These are phyloP conservation scores for Meyerozyma smithsonii DNA, from an alignment of 1,139 yeast species.

Conservation along the genomic window DNA sequence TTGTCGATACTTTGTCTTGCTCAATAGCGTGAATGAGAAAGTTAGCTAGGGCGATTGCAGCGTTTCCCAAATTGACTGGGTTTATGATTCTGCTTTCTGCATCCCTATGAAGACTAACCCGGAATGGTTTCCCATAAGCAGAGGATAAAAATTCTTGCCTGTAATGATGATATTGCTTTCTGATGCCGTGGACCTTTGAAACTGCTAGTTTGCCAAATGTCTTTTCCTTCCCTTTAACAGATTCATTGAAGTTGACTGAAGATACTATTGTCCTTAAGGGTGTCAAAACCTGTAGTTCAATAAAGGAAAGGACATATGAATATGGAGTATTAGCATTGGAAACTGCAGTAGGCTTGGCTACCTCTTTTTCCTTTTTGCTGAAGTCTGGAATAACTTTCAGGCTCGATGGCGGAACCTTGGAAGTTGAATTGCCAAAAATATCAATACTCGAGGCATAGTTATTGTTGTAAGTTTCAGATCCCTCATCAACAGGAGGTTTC, in stretches of 20 bases:
- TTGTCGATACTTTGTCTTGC: constrained; percentile 52
- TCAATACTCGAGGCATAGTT: constrained; percentile 8
- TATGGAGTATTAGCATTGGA: constrained; percentile 5
- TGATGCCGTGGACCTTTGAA: constrained; percentile 3
- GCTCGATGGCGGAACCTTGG: not conserved
- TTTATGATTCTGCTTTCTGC: constrained; percentile 56
- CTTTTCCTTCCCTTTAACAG: not conserved
- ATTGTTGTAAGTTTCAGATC: constrained; percentile 11
- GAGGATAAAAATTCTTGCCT: constrained; percentile 20
- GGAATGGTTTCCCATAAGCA: constrained; percentile 41
- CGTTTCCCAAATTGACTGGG: constrained; percentile 57
- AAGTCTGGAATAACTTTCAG: not conserved
- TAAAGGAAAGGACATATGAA: constrained; percentile 2
- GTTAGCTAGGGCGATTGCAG: constrained; percentile 57
- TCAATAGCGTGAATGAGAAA: constrained; percentile 56
- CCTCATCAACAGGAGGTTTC: constrained; percentile 21
- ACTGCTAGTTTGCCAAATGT: not conserved
- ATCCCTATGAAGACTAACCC: constrained; percentile 47
- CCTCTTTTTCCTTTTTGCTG: not conserved
- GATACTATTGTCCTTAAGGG: not conserved
- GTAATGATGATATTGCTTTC: constrained; percentile 5
- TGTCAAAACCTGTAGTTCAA: constrained; percentile 8
- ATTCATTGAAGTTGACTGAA: not conserved
- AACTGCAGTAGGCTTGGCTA: constrained; percentile 5
- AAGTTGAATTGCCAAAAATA: constrained; percentile 30